Evolutionary conservation across 805 yeast species (phyloP), one percentile per base, ranked within the genome.

Genomic region (Wickerhamomyces silvicola): DNA sequence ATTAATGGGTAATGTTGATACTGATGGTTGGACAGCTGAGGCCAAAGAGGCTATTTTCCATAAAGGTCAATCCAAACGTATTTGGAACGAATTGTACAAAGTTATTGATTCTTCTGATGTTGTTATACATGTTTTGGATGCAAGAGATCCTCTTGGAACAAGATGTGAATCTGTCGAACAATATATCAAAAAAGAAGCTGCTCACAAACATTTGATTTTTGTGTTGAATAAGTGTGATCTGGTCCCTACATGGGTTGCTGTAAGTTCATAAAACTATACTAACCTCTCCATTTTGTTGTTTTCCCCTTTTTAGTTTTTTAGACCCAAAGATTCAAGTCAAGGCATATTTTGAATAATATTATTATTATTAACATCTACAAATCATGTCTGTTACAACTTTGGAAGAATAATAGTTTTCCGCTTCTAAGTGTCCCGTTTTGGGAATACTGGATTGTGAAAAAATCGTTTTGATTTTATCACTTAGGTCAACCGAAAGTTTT

Each of bases 211-310:
- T 69, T 70, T 90, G 66, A 81, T 90, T 46, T 88, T 81, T 56
- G 95, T 92, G 36, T 66, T 90, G 62, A 90, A 90, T 74, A 90
- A 90, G 71, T 88, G 97, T 74, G 98, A 90, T 69, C 76, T 90
- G 53, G 96, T 90, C 32, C 98, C 98, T 43, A 90, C 96, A 28
- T 90, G 97, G 97, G 97, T 86, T 53, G 97, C 97, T 52, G 97
- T 88, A 86, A 74, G 97, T 87, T 60, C 55, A 35, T 33, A 24
- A 31, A 31, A 26, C 39, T 38, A 30, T 39, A 30, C 32, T 37
- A 34, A 41, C 43, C 17, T 11, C 6, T 23, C 18, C 28, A 25
- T 23, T 30, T 28, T 38, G 33, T 33, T 31, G 30, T 30, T 33
- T 30, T 21, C 12, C 12, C 41, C 36, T 39, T 22, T 35, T 27